Percentiles rank a stretch among this genome's conserved stretches.
phyloP scores from a whole-genome alignment of 805 yeast genomes.

The Metschnikowia henanensis region DNA sequence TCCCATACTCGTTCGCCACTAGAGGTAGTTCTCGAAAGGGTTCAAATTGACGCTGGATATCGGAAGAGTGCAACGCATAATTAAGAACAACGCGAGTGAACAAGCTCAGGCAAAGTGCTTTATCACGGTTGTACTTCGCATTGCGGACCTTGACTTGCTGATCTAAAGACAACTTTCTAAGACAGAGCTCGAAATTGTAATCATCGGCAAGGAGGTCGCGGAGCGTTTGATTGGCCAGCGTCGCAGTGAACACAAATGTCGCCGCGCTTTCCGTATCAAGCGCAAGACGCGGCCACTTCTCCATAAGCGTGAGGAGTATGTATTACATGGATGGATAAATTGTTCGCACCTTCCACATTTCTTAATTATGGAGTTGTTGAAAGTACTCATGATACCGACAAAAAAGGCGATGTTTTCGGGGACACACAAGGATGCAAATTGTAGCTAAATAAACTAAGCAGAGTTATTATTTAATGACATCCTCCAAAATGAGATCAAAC shows the following conservation, averaged over 20 bases:
- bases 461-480: too few relatives aligned
- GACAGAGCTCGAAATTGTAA: constrained; percentile 47
- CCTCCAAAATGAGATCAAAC: too few relatives aligned
- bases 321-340: neutral
- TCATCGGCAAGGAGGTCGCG: constrained; percentile 22
- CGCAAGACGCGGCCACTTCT: constrained; percentile 6
- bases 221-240: constrained; percentile 9
- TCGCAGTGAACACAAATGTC: constrained; percentile 17
- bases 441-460: too few relatives aligned
- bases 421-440: too few relatives aligned
- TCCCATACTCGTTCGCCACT: constrained; percentile 47
- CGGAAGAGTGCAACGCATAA: constrained; percentile 20
- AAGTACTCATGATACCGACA: too few relatives aligned
- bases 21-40: constrained; percentile 28
- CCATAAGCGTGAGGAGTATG: neutral
- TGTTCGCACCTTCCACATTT: neutral
- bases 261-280: constrained; percentile 5
- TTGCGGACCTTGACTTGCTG: constrained; percentile 43
- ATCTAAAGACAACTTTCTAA: constrained; percentile 45
- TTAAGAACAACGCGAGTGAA: constrained; percentile 46
- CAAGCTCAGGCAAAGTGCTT: constrained; percentile 46
- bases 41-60: constrained; percentile 12
- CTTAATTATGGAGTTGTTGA: too few relatives aligned
- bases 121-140: constrained; percentile 31
- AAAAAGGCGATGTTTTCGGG: too few relatives aligned